Conservation (phyloP, 2,329 filamentous ascomycete species). For the Calonectria hongkongensis region DNA sequence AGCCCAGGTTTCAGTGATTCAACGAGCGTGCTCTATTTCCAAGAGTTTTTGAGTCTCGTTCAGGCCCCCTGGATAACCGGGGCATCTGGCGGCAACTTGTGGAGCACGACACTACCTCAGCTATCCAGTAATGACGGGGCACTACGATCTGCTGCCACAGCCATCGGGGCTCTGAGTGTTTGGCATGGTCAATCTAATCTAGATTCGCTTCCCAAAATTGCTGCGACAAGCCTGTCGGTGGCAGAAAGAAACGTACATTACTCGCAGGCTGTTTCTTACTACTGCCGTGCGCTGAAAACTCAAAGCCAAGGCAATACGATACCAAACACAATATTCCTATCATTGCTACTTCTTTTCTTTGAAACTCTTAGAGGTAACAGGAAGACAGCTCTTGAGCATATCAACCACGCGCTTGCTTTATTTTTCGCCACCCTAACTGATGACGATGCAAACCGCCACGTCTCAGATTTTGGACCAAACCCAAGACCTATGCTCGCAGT, state of each 20-base stretch:
- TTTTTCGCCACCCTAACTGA: conserved; percentile 58
- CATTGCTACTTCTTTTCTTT: conserved; percentile 57
- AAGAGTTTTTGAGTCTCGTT: conserved; percentile 56
- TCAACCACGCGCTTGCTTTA: conserved; percentile 61
- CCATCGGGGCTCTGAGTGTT: conserved; percentile 55
- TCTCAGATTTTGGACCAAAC: conserved; percentile 45
- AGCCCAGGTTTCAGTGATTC: conserved; percentile 40
- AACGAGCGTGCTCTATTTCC: conserved; percentile 52
- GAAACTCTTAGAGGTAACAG: conserved; percentile 57
- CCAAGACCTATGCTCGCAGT: conserved; percentile 47
- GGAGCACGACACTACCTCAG: conserved; percentile 57
- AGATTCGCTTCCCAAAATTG: not conserved
- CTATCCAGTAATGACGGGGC: conserved; percentile 53
- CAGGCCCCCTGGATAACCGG: conserved; percentile 56
- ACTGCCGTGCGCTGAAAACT: conserved; percentile 59
- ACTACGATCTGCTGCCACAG: conserved; percentile 58
- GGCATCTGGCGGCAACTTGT: conserved; percentile 52
- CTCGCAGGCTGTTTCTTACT: conserved; percentile 59
- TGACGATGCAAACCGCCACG: conserved; percentile 28
- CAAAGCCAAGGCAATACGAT: conserved; percentile 53
- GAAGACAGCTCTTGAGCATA: conserved; percentile 58
- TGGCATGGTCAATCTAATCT: conserved; percentile 34
- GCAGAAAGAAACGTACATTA: conserved; percentile 49
- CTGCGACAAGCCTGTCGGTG: not conserved
- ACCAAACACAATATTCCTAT: conserved; percentile 57